Conservation (phyloP, 805 yeast species). For the Babjeviella inositovora region DNA sequence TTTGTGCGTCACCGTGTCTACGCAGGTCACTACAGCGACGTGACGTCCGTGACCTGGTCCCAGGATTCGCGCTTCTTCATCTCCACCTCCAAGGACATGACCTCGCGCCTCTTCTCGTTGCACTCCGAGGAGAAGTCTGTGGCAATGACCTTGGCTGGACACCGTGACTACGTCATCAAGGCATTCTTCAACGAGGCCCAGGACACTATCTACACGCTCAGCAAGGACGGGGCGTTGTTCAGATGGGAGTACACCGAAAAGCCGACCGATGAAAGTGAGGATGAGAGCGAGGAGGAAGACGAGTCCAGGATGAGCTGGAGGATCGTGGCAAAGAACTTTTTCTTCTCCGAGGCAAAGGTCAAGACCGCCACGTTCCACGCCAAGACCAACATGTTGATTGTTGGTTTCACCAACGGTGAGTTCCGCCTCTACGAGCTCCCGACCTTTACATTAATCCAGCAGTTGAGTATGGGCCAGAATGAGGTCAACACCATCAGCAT, state of each 20-base stretch:
- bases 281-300: conserved; percentile 22
- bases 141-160: conserved; percentile 82
- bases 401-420: conserved; percentile 82
- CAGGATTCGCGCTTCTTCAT: conserved; percentile 77
- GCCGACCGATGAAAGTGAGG: conserved; percentile 28
- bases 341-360: conserved; percentile 55
- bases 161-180: conserved; percentile 71
- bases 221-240: conserved; percentile 90
- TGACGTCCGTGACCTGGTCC: conserved; percentile 75
- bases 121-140: conserved; percentile 56
- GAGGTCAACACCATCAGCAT: conserved; percentile 71
- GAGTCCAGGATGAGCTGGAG: conserved; percentile 56
- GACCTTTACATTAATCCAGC: conserved; percentile 65
- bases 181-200: conserved; percentile 85
- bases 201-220: conserved; percentile 79
- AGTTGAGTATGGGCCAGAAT: conserved; percentile 81
- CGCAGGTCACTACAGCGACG: conserved; percentile 84
- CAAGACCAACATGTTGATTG: conserved; percentile 52
- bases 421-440: conserved; percentile 86
- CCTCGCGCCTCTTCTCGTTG: conserved; percentile 73
- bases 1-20: conserved; percentile 81
- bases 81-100: conserved; percentile 79
- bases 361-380: conserved; percentile 79
- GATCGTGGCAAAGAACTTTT: conserved; percentile 63
- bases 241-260: conserved; percentile 74